Base-by-base conservation (phyloP, 108 stramenopile species). In the Pseudonitzschia delicatissima region DNA sequence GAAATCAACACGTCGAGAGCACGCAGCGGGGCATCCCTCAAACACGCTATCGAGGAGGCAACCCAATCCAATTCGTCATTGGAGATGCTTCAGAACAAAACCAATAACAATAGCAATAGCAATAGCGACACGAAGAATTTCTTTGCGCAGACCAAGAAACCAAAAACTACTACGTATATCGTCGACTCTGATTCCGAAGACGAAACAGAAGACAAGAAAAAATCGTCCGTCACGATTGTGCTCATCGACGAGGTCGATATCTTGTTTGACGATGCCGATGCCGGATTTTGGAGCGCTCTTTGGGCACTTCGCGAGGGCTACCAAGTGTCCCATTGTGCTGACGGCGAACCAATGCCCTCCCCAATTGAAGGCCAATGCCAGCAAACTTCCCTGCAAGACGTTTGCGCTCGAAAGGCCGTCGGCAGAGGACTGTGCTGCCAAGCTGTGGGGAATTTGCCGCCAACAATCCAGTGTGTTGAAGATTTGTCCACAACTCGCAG, bases 211-310 rank as follows among this genome's bases (percentile, higher is more conserved):
- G 71, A 72, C 15, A 39, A 57, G 48, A 67, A 66, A 42, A 62
- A 64, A 51, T 44, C 79, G 4, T 76, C 80, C 26, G 57, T 90
- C 7, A 71, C 85, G 3, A 75, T 90, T 26, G 86, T 93, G 62
- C 72, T 93, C 34, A 87, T 93, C 60, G 92, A 93, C 69, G 92
- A 93, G 77, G 87, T 88, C 9, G 93, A 94, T 68, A 58, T 85
- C 26, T 28, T 90, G 20, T 91, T 85, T 63, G 86, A 90, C 18
- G 47, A 48, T 2, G 6, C 42, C 42, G 93, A 92, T 61, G 52
- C 74, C 35, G 90, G 82, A n/a, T 94, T 94, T 68, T 94, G 93
- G 93, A 45, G 66, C 18, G 82, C 87, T 9, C 69, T 94, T 26
- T 63, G 67, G 5, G 63, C 74, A 21, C 47, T 47, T 94, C 15